phyloP scores from a whole-genome alignment of 148 eudicot genomes.

The Hydrangea macrophylla region DNA sequence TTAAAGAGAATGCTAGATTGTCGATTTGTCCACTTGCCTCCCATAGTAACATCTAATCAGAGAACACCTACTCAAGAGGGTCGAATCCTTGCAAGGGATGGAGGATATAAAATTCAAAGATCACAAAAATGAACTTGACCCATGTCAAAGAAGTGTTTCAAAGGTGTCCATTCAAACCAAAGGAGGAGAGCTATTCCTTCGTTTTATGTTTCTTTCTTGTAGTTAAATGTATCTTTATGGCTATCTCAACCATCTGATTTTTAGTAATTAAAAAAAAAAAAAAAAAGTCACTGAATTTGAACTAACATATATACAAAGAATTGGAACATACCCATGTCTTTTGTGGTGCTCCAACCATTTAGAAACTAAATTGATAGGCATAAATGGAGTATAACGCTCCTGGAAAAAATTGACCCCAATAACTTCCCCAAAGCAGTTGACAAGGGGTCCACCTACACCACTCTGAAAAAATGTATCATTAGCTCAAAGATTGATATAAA shows the following conservation, averaged over 20 bases:
- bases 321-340: slow-evolving; percentile 3
- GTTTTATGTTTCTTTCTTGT: neutral
- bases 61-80: too few relatives aligned
- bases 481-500: neutral
- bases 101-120: too few relatives aligned
- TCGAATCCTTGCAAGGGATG: too few relatives aligned
- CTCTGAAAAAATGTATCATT: slow-evolving; percentile 1
- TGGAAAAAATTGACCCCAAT: neutral
- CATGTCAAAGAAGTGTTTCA: too few relatives aligned
- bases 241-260: neutral
- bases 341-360: slow-evolving; percentile 2
- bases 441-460: slow-evolving; percentile 6
- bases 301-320: neutral
- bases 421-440: too few relatives aligned
- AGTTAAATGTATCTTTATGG: neutral
- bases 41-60: too few relatives aligned
- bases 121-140: too few relatives aligned
- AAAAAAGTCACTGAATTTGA: too few relatives aligned
- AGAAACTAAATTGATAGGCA: neutral
- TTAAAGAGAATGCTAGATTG: too few relatives aligned
- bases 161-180: too few relatives aligned
- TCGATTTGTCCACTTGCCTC: too few relatives aligned
- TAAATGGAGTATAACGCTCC: neutral
- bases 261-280: neutral
- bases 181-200: too few relatives aligned